Evolutionary conservation across 768 basidiomycete species (phyloP), one percentile per base, ranked within the genome.

Genomic region (Termitomyces sp.): DNA sequence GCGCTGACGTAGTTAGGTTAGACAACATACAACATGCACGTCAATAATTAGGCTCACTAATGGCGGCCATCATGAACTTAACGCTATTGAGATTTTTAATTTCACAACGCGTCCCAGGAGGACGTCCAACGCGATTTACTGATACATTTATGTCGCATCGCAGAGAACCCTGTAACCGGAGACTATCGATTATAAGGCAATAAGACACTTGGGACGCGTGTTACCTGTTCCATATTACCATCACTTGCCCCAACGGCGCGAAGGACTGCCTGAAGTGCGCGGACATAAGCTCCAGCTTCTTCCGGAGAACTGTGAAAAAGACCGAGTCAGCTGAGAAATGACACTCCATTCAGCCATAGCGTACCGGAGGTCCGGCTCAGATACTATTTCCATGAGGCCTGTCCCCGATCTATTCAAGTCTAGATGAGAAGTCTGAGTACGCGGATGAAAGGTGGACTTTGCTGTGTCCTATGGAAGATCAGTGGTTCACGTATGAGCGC

Each of bases 121-220:
- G 73, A 6, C 82, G 74, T 9, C 88, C 87, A 46, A 76, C 71
- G 51, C 82, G 82, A 68, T 93, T 91, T 6, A 98, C 85, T 5
- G 96, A 98, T 5, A 98, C 88, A 68, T 99, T 98, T 34, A 96
- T 92, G 69, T 99, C 97, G 64, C 95, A 96, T 45, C 97, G 82
- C 37, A 98, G 79, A 6, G 96, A 98, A 1, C 96, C 96, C 95
- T 97, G 57, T 37, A 31, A 12, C 20, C 57, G 46, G 29, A n/a
- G 34, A 43, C 29, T 25, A 20, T 52, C 51, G 47, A 8, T 48
- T 46, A 25, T 43, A 59, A 49, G 15, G 36, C 5, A 46, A 43
- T 40, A 32, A 9, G 32, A 31, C 47, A 36, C 14, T n/a, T n/a
- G 25, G 31, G 25, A 40, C 60, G 25, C 15, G 20, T 32, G 14